Evolutionary conservation across 805 yeast genomes (phyloP).

Genomic region (Sugiyamaella floridensis): DNA sequence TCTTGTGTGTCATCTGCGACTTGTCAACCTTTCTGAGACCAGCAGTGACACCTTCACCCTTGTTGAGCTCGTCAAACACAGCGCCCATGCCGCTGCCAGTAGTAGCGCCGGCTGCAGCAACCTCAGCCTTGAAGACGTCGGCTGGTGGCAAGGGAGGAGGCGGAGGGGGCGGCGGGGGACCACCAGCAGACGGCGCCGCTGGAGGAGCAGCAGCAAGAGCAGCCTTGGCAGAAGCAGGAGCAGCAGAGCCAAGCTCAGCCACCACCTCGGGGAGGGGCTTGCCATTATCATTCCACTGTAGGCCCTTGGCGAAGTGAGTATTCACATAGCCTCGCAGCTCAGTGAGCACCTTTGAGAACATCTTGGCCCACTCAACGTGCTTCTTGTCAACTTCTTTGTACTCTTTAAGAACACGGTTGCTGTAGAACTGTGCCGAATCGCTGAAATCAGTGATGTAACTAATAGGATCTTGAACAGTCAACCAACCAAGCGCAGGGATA

Average conservation of each 20-base stretch:
- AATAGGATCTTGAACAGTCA: slow-evolving; percentile 67
- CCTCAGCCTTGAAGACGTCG: slow-evolving; percentile 41
- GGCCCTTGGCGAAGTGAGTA: slow-evolving; percentile 77
- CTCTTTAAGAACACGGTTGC: slow-evolving; percentile 83
- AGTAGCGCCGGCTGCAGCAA: slow-evolving; percentile 20
- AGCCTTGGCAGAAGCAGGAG: slow-evolving; percentile 34
- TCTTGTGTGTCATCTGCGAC: slow-evolving; percentile 90
- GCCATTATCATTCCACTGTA: slow-evolving; percentile 66
- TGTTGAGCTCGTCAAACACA: slow-evolving; percentile 82
- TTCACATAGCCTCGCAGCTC: slow-evolving; percentile 67
- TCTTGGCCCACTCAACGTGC: slow-evolving; percentile 77
- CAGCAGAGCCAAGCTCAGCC: slow-evolving; percentile 18
- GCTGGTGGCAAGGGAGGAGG: slow-evolving; percentile 90
- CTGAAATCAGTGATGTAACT: slow-evolving; percentile 72
- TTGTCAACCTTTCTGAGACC: slow-evolving; percentile 88
- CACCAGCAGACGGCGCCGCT: slow-evolving; percentile 32
- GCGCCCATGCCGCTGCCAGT: slow-evolving; percentile 62
- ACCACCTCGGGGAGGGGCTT: slow-evolving; percentile 48
- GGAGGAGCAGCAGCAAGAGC: slow-evolving; percentile 33
- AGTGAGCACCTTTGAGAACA: slow-evolving; percentile 56
- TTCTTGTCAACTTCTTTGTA: slow-evolving; percentile 61
- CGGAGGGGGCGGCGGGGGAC: slow-evolving; percentile 49
- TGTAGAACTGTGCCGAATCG: slow-evolving; percentile 91
- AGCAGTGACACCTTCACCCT: slow-evolving; percentile 78
- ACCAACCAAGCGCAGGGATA: slow-evolving; percentile 86